Conservation (phyloP, 2,329 filamentous ascomycete species). For the Verticillium nubilum region DNA sequence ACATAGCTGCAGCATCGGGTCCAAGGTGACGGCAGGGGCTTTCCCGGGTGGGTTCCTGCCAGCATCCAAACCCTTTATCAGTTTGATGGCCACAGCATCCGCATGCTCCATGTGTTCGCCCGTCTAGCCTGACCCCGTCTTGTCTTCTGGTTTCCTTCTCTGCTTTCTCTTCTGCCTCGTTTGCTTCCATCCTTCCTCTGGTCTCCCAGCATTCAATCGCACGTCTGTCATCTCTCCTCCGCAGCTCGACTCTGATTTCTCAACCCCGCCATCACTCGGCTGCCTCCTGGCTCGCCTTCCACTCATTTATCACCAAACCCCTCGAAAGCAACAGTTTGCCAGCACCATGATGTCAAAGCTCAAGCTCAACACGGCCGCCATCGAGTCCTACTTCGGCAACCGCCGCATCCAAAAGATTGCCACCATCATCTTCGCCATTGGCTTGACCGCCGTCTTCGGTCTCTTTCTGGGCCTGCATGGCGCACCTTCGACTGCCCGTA, state of each 20-base stretch:
- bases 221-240: background rate
- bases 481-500: background rate
- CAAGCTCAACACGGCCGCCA: constrained; percentile 5
- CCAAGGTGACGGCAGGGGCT: no score
- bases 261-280: background rate
- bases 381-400: background rate
- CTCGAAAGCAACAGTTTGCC: background rate
- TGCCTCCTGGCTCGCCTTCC: background rate
- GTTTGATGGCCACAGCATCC: background rate
- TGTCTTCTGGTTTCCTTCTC: background rate
- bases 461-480: background rate
- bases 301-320: background rate
- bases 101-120: background rate
- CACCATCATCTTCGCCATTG: background rate
- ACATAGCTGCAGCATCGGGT: no score
- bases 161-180: background rate
- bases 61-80: background rate
- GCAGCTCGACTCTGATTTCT: background rate
- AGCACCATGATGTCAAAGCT: constrained; percentile 1
- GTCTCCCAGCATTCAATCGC: background rate
- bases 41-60: background rate
- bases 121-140: background rate
- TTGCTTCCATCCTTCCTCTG: background rate
- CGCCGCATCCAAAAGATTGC: background rate
- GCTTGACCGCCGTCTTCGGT: background rate